Evolutionary conservation across 169 alveolate species (phyloP), one percentile per base, ranked within the genome.

Genomic region (Cryptosporidium sp.): DNA sequence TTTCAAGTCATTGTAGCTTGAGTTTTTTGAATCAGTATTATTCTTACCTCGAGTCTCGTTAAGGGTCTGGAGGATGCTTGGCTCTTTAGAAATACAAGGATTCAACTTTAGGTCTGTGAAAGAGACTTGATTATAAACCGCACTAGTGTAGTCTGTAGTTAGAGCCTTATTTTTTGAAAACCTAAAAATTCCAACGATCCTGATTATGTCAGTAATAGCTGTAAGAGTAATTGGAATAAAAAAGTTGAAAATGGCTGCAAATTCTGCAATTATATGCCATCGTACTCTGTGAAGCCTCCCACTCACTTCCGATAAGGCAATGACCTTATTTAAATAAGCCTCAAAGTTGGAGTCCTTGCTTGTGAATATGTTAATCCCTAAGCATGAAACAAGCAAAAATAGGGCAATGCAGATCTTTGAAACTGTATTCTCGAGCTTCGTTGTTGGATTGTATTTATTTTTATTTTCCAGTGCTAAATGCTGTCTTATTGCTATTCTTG

Each of bases 211-310:
- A 41, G 59, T 80, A 14, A 80, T 67, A 12, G 75, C 67, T 33
- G 89, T 59, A 21, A 80, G 67, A 14, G 89, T 80, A 23, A 80
- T 23, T 18, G 89, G 89, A 41, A 80, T 37, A 43, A 69, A 59
- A 52, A 80, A n/a, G 62, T 65, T 37, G 33, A 80, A 80, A 59
- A 80, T 7, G 4, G 29, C 71, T n/a, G 74, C 67, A 59, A 80
- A 80, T 16, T 80, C 89, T 37, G 39, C 26, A 21, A 65, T 43
- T 3, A 48, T 41, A 37, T 43, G 31, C 89, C 89, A 80, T 37
- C 35, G 35, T 18, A 12, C 21, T 8, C 41, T 65, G 26, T 80
- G 33, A 23, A 62, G 16, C 6, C 14, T 29, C 33, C 48, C 26
- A 4, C 14, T 10, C 18, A 61, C 3, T 23, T 35, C 59, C 0